Evolutionary conservation across 2,329 filamentous ascomycete genomes (phyloP), one percentile per base, ranked within the genome.

Genomic region (Cadophora sp.): DNA sequence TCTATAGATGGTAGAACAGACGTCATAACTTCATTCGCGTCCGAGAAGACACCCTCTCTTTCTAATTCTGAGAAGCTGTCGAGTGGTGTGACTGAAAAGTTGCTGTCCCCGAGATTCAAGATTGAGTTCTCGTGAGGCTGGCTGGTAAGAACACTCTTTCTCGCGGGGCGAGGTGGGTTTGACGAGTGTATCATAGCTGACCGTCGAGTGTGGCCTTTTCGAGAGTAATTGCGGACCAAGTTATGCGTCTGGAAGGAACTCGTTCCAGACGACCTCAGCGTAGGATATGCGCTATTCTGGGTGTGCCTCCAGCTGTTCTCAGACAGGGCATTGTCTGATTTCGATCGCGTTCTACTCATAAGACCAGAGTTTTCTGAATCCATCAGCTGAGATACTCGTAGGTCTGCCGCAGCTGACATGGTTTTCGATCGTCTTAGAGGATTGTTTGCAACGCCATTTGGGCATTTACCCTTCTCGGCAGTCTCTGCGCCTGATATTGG

Each of bases 261-360:
- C 30, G 70, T 73, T 47, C 61, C 64, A 13, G 73, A 73, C 16
- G 66, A 69, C 41, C 65, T 59, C 13, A 65, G 66, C 3, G 64
- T 72, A 50, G 61, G 70, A 36, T 69, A 70, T 27, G 64, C 56
- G 36, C 70, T 75, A 1, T 68, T 70, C 65, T 73, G 72, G 14
- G 72, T 77, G 27, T 72, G 70, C 39, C 68, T 72, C 74, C 74
- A 74, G 62, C 69, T 73, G 16, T 60, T 66, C 11, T 73, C 68
- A 0, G 62, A 71, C 41, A 73, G 55, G 8, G 65, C 70, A 62
- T 75, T 75, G 16, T 75, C 74, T 1, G 74, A 76, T 53, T 70
- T 67, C 22, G 71, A 72, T 20, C 72, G 71, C 1, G 60, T 43
- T 65, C 66, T 60, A 30, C 61, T 71, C 48, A 20, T 63, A 18